Evolutionary conservation across 441 rosid species (phyloP).

Genomic region (Gossypium lobatum): DNA sequence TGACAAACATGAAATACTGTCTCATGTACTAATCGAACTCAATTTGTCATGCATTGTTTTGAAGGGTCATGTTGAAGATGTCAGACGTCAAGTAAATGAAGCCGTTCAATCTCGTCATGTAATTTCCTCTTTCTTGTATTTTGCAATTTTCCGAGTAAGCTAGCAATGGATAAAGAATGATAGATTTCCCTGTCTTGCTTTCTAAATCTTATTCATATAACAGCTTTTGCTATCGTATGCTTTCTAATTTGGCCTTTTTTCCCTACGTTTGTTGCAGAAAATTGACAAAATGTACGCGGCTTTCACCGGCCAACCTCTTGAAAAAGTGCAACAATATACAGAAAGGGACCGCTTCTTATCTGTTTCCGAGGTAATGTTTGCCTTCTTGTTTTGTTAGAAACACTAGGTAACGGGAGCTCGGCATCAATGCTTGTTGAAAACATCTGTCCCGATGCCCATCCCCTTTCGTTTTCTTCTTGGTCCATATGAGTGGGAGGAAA

Average conservation of each 20-base stretch:
- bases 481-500: not conserved
- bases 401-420: not conserved
- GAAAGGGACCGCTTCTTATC: constrained; percentile 84
- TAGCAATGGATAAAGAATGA: not conserved
- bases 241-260: constrained; percentile 6
- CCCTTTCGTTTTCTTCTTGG: not conserved
- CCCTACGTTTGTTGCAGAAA: constrained; percentile 51
- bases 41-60: not conserved
- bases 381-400: not conserved
- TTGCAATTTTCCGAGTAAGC: not conserved
- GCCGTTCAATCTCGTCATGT: constrained; percentile 78
- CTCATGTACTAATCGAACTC: not conserved
- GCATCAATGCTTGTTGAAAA: not conserved
- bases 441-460: no score
- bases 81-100: constrained; percentile 87
- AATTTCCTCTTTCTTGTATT: constrained; percentile 25
- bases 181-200: not conserved
- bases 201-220: not conserved
- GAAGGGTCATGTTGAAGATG: constrained; percentile 89
- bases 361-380: constrained; percentile 63
- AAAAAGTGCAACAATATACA: constrained; percentile 76
- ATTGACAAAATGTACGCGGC: constrained; percentile 74
- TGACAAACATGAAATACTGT: not conserved
- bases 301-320: constrained; percentile 85
- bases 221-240: not conserved